phyloP scores from a whole-genome alignment of 2,329 filamentous ascomycete genomes.

The Aspergillus fischeri region DNA sequence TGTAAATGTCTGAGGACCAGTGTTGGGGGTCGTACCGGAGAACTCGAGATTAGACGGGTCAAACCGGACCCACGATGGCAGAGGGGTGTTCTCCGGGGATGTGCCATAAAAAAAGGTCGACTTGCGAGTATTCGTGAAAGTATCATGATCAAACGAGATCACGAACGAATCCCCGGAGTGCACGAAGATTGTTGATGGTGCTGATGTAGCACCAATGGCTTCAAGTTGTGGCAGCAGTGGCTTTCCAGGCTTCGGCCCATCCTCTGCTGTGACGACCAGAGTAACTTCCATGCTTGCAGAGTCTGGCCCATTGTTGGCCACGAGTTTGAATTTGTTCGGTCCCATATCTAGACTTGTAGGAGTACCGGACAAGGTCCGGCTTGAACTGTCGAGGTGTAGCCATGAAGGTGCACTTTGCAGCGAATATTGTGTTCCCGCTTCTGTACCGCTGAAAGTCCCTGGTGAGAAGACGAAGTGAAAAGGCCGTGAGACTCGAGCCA shows the following conservation, averaged over 20 bases:
- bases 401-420: constrained; percentile 65
- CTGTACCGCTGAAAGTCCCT: constrained; percentile 66
- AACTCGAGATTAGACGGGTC: constrained; percentile 62
- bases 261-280: constrained; percentile 61
- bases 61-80: constrained; percentile 83
- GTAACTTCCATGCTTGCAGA: constrained; percentile 62
- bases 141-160: constrained; percentile 66
- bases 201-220: constrained; percentile 32
- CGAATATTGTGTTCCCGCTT: constrained; percentile 59
- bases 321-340: constrained; percentile 59
- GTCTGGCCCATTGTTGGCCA: constrained; percentile 64
- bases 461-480: constrained; percentile 40
- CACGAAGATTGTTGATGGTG: constrained; percentile 36
- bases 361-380: constrained; percentile 66
- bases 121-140: constrained; percentile 57
- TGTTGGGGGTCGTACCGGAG: constrained; percentile 65
- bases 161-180: constrained; percentile 50
- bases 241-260: constrained; percentile 32
- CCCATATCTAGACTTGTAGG: constrained; percentile 58
- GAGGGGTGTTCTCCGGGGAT: constrained; percentile 70
- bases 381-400: constrained; percentile 65
- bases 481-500: constrained; percentile 63
- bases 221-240: constrained; percentile 35
- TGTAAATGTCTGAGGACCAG: constrained; percentile 66
- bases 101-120: constrained; percentile 71